Evolutionary conservation across 257 asterid genomes (phyloP).

Genomic region (Przewalskia tangutica): DNA sequence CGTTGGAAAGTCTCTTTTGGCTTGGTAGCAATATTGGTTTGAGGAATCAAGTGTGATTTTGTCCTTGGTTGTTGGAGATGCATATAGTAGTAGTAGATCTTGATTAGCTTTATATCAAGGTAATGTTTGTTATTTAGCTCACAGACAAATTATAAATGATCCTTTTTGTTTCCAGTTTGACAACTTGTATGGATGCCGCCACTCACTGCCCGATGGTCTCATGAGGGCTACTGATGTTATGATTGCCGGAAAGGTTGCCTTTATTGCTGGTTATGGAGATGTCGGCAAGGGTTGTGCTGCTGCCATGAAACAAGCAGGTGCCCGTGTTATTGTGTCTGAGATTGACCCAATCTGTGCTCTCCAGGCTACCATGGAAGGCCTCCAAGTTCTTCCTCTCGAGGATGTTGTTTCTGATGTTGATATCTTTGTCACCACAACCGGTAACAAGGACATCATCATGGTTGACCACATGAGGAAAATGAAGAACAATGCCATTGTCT

Average conservation of each 20-base stretch:
- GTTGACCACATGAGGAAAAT: slow-evolving; percentile 51
- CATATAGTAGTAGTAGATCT: not conserved
- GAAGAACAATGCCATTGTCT: slow-evolving; percentile 56
- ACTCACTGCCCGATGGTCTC: slow-evolving; percentile 54
- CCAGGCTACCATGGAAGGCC: slow-evolving; percentile 58
- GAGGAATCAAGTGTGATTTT: not conserved
- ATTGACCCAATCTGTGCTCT: slow-evolving; percentile 61
- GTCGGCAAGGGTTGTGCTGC: slow-evolving; percentile 62
- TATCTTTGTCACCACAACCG: slow-evolving; percentile 62
- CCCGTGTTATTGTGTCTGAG: slow-evolving; percentile 52
- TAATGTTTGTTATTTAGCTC: not conserved
- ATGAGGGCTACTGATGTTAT: slow-evolving; percentile 62
- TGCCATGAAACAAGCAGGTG: slow-evolving; percentile 52
- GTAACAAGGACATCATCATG: slow-evolving; percentile 62
- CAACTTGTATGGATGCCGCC: slow-evolving; percentile 64
- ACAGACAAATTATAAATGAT: not conserved
- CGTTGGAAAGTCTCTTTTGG: not conserved
- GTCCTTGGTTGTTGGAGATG: not conserved
- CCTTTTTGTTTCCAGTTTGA: slow-evolving; percentile 28
- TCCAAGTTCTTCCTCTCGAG: slow-evolving; percentile 43
- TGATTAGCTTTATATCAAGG: not conserved
- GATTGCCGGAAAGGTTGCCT: slow-evolving; percentile 56
- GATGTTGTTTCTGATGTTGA: slow-evolving; percentile 46
- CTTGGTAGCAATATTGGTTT: not conserved
- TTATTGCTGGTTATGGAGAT: slow-evolving; percentile 48